Percentiles rank a stretch among this genome's conserved stretches.
Conservation (phyloP, 1,139 yeast genomes). For the Starmera stellimalicola region DNA sequence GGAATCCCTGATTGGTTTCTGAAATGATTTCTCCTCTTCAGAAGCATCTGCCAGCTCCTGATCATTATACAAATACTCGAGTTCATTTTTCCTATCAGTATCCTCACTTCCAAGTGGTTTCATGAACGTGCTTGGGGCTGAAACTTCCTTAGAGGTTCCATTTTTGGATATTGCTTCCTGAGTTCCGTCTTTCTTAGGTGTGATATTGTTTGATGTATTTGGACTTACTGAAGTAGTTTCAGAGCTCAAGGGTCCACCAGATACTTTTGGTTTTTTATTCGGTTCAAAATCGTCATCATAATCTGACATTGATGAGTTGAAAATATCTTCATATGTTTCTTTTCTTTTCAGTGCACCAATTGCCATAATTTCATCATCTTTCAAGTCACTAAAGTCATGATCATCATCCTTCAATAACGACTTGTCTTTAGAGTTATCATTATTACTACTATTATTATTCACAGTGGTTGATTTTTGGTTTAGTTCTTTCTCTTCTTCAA, state of each 20-base stretch:
- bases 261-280: too few species aligned
- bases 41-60: not conserved
- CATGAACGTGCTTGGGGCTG: not conserved
- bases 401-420: not conserved
- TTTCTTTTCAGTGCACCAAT: not conserved
- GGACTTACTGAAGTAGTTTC: too few species aligned
- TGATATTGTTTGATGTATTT: too few species aligned
- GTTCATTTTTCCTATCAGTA: not conserved
- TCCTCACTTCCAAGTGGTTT: not conserved
- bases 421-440: too few species aligned
- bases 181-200: too few species aligned
- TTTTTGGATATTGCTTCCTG: too few species aligned
- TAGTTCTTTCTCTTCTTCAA: conserved; percentile 1
- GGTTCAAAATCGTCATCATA: not conserved
- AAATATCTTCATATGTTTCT: not conserved
- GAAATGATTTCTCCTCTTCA: not conserved
- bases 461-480: not conserved
- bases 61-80: not conserved
- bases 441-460: not conserved
- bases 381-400: not conserved
- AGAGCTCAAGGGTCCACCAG: too few species aligned
- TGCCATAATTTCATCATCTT: not conserved
- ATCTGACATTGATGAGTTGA: not conserved
- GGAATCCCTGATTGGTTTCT: not conserved
- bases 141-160: not conserved